Percentiles rank a stretch among this genome's conserved stretches.
Conservation (phyloP, 2,329 filamentous ascomycete species). For the Venturia nashicola region DNA sequence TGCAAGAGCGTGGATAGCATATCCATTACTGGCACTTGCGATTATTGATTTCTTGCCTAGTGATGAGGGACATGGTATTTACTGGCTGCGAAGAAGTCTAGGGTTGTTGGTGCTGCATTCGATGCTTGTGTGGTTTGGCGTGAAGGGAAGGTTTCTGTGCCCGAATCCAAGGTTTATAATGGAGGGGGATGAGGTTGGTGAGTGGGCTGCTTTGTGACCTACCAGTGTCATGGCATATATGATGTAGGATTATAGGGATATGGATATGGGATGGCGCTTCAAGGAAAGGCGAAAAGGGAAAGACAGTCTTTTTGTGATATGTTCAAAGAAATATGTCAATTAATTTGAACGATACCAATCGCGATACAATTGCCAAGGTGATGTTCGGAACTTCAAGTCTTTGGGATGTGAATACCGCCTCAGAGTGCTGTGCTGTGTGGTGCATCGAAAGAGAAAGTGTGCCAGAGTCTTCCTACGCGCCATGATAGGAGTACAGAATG, state of each 20-base stretch:
- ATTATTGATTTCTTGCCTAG: conserved; percentile 9
- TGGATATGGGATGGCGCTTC: not conserved
- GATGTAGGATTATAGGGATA: not conserved
- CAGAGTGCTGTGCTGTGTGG: no score
- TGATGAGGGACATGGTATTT: not conserved
- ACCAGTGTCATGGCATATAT: no score
- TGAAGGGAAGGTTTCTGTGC: not conserved
- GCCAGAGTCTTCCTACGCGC: no score
- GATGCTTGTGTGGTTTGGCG: not conserved
- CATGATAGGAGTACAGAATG: no score
- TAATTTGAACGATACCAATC: not conserved
- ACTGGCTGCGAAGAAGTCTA: not conserved
- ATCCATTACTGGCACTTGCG: conserved; percentile 9
- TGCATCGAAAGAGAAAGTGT: no score
- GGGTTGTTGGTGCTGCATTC: conserved; percentile 3
- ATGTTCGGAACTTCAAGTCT: no score
- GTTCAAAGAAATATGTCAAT: not conserved
- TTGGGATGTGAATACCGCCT: no score
- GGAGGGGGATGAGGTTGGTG: not conserved
- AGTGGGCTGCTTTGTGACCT: not conserved
- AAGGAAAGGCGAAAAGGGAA: not conserved
- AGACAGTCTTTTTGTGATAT: not conserved
- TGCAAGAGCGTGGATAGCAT: conserved; percentile 6
- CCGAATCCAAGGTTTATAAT: not conserved
- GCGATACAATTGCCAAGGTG: not conserved